Base-by-base conservation (phyloP, 352 stramenopile species). In the Pythium oligandrum region DNA sequence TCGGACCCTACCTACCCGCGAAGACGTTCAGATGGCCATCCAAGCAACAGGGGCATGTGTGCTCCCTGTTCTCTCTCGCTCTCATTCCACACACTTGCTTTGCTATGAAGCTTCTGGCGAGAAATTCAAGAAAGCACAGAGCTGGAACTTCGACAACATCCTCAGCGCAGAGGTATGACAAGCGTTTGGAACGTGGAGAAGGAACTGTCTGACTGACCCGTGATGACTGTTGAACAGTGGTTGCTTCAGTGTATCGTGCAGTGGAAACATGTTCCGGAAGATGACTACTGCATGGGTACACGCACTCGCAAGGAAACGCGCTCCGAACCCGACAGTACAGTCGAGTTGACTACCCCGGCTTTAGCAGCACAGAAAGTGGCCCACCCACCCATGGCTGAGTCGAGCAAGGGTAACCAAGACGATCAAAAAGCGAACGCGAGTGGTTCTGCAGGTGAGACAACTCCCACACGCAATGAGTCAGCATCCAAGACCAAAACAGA, bases 121-220 rank as follows among this genome's bases (percentile, higher is more conserved):
- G 45, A 95, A 95, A 51, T 95, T 83, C 64, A 88, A 93, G 61
- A 90, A 86, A 51, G 79, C 85, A 6, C 54, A 89, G 50, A 90
- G 76, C 50, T 95, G 85, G 85, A 64, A 70, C 43, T 88, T 91
- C 37, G 59, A 83, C 26, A 92, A 95, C 51, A 79, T 95, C 32
- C 64, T 93, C 49, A 81, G 68, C 34, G 79, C 87, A 33, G 72
- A 95, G 74, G 84, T 94, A 66, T n/a, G 65, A 55, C 2, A 17
- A 33, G 9, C 45, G 38, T 39, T 51, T 6, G 39, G 39, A 26
- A 26, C 17, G 17, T 26, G 17, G 17, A 26, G 17, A 26, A 26
- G 17, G 17, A 26, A 26, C 17, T 26, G 17, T 26, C 17, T 26
- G 17, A 26, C 17, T 26, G 17, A 26, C 17, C 17, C 17, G 17